phyloP scores from a whole-genome alignment of 2,329 filamentous ascomycete species.

The Botrytis sinoallii region DNA sequence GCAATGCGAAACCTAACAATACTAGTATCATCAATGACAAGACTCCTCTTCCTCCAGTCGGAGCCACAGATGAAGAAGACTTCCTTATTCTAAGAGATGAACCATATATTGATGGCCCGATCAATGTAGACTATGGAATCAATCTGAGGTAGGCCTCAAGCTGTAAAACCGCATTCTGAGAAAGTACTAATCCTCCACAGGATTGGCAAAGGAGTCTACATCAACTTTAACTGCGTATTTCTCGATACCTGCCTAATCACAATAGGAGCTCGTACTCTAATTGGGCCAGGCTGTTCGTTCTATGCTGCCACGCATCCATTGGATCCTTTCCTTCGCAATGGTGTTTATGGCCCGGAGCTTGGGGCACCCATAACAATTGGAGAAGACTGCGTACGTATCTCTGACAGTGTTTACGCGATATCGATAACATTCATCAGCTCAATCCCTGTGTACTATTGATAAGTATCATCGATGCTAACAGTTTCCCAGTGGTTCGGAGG shows the following conservation, averaged over 20 bases:
- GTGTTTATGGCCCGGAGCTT: constrained; percentile 69
- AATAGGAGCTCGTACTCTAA: constrained; percentile 72
- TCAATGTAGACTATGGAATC: constrained; percentile 74
- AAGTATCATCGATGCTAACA: not conserved
- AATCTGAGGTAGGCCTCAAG: constrained; percentile 55
- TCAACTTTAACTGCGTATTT: constrained; percentile 74
- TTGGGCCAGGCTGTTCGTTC: constrained; percentile 76
- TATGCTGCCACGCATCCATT: constrained; percentile 75
- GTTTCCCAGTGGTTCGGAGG: constrained; percentile 63
- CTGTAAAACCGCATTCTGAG: not conserved
- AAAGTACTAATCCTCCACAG: constrained; percentile 35
- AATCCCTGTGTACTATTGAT: not conserved
- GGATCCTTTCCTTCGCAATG: constrained; percentile 71
- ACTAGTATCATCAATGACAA: constrained; percentile 52
- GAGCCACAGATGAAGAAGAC: constrained; percentile 59
- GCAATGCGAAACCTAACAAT: constrained; percentile 19
- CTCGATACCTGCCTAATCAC: constrained; percentile 73
- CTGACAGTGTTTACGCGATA: not conserved
- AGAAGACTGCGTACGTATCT: constrained; percentile 59
- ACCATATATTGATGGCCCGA: constrained; percentile 67
- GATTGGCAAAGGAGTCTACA: constrained; percentile 67
- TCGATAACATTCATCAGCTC: not conserved
- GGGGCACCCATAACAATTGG: constrained; percentile 73
- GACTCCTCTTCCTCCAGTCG: constrained; percentile 59
- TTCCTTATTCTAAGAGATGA: constrained; percentile 60